Base-by-base conservation (phyloP, 1,284 basidiomycete genomes). In the Irpex sp. region DNA sequence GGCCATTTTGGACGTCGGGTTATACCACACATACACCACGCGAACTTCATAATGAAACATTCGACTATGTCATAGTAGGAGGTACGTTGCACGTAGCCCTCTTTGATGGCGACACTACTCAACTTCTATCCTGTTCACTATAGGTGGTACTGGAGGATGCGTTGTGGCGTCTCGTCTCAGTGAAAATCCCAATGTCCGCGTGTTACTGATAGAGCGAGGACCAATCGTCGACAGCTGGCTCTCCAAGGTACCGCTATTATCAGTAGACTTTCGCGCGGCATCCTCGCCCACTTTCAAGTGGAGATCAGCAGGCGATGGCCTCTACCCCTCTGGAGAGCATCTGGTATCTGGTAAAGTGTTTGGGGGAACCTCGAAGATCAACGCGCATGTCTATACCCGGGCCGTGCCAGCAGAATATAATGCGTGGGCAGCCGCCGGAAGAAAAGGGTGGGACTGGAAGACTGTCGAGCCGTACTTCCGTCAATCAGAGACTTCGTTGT, bases 31-130 rank as follows among this genome's bases (percentile, higher is more conserved):
- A 65, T 60, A 44, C 44, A 7, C 58, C 66, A 18, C 42, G 66
- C 5, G 59, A 67, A 6, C 11, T 70, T 5, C 38, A 70, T 38
- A 13, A 67, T 18, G n/a, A 67, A 22, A 65, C 65, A 9, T 78
- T 74, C 66, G 84, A 88, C 70, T 81, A 88, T 65, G 78, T 88
- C 59, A 77, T 88, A 68, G 78, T 89, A n/a, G 88, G 87, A 54
- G 88, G 84, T 71, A 49, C 20, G 69, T 54, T 15, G 10, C 7
- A 59, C 49, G 79, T 75, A 54, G 45, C n/a, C 18, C 20, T 3
- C 58, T 65, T 54, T 62, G 10, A 44, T 20, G n/a, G 24, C 15
- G 58, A 5, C 22, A 24, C 27, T 44, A n/a, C 13, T 63, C 11
- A 43, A 9, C 54, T 38, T 66, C 1, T 66, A 2, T 32, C 27